Base-by-base conservation (phyloP, 495 filamentous ascomycete species). In the Sabuloglossum arenarium region DNA sequence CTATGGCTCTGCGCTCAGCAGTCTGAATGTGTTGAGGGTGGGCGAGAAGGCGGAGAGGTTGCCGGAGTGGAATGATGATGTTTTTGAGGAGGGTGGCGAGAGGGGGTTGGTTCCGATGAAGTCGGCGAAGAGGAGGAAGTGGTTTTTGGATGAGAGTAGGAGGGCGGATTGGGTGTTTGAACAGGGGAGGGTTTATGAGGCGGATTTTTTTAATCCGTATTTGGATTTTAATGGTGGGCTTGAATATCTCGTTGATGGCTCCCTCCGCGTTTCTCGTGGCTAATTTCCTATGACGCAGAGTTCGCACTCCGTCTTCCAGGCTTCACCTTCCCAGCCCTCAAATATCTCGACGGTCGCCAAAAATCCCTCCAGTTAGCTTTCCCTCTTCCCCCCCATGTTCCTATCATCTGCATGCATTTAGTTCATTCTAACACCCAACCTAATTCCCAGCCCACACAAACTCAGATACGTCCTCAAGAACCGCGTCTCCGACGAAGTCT, bases 191-290 rank as follows among this genome's bases (percentile, higher is more conserved):
- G 68, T 74, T 50, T 94, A 94, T 66, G 67, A 72, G 28, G 75
- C 78, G 45, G 90, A 96, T 67, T 96, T 98, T 67, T 91, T 80
- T 61, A 96, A 95, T 63, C 79, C 81, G n/a, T 95, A 89, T 71
- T 64, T 98, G 43, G 84, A 88, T 65, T 94, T 96, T 62, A 80
- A 79, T 63, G 74, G 79, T 81, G 58, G 53, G 69, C 67, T 46
- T 31, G 19, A 10, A 2, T 6, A 1, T 2, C 11, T 14, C 34
- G 11, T 5, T 14, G 34, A 14, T 37, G 10, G 34, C 5, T 37
- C 9, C 9, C 34, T 2, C 1, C 2, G 30, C 5, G 1, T 14
- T 14, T 12, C 2, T 52, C 23, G 25, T 6, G 1, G n/a, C 47
- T 24, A 14, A 24, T n/a, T 31, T 28, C 19, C 24, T 28, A 16